phyloP scores from a whole-genome alignment of 768 basidiomycete genomes.

The Leccinum truebloodii region DNA sequence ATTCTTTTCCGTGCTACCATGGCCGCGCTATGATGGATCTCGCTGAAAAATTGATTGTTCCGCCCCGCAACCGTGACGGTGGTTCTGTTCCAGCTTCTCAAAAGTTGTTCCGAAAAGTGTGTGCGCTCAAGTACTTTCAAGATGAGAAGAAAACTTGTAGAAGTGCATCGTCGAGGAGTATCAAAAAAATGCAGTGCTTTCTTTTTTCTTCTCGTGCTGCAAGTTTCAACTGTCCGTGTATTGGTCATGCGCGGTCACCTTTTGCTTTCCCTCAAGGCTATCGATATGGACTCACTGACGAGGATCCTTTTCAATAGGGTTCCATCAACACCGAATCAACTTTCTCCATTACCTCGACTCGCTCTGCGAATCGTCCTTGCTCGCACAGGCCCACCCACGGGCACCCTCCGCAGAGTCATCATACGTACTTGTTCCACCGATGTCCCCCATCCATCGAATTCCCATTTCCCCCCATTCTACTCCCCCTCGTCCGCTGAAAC shows the following conservation, averaged over 20 bases:
- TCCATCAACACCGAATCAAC: constrained; percentile 92
- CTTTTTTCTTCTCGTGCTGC: not conserved
- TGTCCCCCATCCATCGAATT: not conserved
- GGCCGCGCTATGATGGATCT: not conserved
- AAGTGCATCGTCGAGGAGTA: constrained; percentile 91
- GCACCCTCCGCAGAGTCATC: constrained; percentile 10
- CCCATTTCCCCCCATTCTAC: not conserved
- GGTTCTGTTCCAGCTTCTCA: no score
- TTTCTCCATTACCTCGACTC: constrained; percentile 90
- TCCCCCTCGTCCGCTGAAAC: not conserved
- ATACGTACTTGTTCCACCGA: not conserved
- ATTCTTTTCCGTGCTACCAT: not conserved
- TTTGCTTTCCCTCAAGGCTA: not conserved
- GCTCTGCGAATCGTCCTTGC: constrained; percentile 75
- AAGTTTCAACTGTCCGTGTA: not conserved
- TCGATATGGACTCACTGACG: not conserved
- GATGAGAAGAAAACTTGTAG: constrained; percentile 92
- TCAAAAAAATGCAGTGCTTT: constrained; percentile 56
- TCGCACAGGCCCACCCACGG: constrained; percentile 55
- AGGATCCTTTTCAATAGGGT: constrained; percentile 45
- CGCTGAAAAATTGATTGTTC: not conserved
- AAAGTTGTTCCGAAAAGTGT: constrained; percentile 66
- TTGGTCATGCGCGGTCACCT: not conserved
- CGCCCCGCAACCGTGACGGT: no score
- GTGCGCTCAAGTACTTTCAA: constrained; percentile 79